phyloP scores from a whole-genome alignment of 192 early-diverging fungal species.

The Rhizophagus prolifer region DNA sequence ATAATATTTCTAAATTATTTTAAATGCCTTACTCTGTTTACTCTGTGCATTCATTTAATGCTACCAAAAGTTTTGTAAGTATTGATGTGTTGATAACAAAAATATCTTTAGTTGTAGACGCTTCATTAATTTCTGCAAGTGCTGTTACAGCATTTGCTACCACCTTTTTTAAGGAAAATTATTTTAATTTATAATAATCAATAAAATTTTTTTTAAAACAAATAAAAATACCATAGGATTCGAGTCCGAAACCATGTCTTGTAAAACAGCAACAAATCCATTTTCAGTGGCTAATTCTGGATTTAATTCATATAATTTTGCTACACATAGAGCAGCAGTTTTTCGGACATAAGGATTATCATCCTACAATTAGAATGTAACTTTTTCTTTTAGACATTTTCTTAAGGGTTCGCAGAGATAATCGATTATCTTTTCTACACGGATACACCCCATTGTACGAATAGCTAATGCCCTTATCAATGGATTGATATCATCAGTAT shows the following conservation, averaged over 20 bases:
- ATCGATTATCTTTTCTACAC: constrained; percentile 94
- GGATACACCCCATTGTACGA: constrained; percentile 97
- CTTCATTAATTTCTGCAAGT: constrained; percentile 86
- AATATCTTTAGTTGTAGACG: constrained; percentile 62
- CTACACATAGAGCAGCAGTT: constrained; percentile 94
- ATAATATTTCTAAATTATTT: no score
- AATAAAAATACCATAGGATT: constrained; percentile 86
- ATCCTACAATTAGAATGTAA: constrained; percentile 54
- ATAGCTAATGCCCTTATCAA: constrained; percentile 94
- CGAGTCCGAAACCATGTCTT: constrained; percentile 88
- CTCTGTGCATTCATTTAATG: constrained; percentile 97
- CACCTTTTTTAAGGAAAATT: constrained; percentile 46
- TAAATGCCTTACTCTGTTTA: constrained; percentile 69
- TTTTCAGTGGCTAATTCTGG: constrained; percentile 87
- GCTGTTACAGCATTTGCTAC: constrained; percentile 95
- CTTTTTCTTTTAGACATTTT: constrained; percentile 69
- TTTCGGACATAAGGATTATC: constrained; percentile 97
- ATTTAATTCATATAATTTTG: constrained; percentile 92
- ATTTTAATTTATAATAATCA: not conserved
- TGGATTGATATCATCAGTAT: constrained; percentile 92
- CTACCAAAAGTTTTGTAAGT: constrained; percentile 83
- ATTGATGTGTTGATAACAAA: constrained; percentile 72
- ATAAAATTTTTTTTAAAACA: not conserved
- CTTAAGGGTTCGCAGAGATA: constrained; percentile 89
- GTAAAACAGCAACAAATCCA: constrained; percentile 82